Evolutionary conservation across 202 grass and related monocot genomes (phyloP), one percentile per base, ranked within the genome.

Genomic region (Panicum virgatum): DNA sequence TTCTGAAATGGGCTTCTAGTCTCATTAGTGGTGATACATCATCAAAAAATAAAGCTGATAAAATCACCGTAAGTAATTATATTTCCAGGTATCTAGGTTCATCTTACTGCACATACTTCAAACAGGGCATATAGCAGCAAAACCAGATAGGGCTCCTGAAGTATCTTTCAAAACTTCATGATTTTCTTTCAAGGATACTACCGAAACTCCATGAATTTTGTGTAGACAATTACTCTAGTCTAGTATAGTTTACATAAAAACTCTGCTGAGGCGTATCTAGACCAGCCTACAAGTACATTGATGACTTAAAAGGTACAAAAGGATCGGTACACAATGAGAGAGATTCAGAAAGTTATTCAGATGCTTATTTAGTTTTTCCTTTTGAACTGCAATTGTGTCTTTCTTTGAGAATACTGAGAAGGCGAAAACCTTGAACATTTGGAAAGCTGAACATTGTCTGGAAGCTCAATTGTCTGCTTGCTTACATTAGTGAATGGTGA

Each of bases 1-100:
- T 98, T 86, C 88, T 98, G 69, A 98, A 93, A 82, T 98, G 96
- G 96, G 96, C 96, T 82, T 90, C 90, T 87, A 94, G 87, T 70
- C 88, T 98, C 57, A 98, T 98, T 78, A 90, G 80, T 77, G 91
- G 92, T 62, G 89, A 94, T 83, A 69, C 88, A 36, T 95, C 79
- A n/a, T 91, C 87, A 43, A 90, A 88, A 85, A 91, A 86, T 76
- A 88, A 91, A 89, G 77, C 63, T 58, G 80, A 86, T 80, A 90
- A 78, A 72, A 84, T 52, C 73, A 54, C 81, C 20, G 96, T 98
- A 91, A 84, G 72, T 11, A 73, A 62, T 85, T 62, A 44, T 84
- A 75, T 37, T 79, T 45, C 36, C 45, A 22, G 22, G 56, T 74
- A 34, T 54, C 54, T 68, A 45, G 61, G n/a, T 83, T 76, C 12